phyloP scores from a whole-genome alignment of 2,329 filamentous ascomycete genomes.

The Orbilia brochopaga region DNA sequence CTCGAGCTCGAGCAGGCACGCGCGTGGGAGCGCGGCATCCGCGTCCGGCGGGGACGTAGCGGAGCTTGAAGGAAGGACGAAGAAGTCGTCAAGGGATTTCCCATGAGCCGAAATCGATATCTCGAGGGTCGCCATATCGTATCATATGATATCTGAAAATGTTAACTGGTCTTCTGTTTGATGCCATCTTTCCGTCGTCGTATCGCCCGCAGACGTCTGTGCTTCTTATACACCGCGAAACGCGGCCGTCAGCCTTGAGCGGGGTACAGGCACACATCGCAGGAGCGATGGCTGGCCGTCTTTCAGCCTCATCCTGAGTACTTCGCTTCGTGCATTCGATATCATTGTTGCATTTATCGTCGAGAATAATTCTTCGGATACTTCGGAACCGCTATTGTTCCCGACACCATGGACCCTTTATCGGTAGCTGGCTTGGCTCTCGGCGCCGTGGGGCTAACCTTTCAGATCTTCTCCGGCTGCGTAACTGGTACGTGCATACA shows the following conservation, averaged over 20 bases:
- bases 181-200: too few relatives aligned
- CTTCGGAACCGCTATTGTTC: not conserved
- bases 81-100: conserved; percentile 25
- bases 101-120: not conserved
- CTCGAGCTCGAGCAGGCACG: conserved; percentile 7
- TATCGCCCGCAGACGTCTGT: too few relatives aligned
- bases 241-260: too few relatives aligned
- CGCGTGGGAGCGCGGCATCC: conserved; percentile 2
- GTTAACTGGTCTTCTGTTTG: too few relatives aligned
- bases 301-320: too few relatives aligned
- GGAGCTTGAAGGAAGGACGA: not conserved
- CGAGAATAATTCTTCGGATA: not conserved
- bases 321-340: too few relatives aligned
- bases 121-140: conserved; percentile 3
- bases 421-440: conserved; percentile 18
- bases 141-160: too few relatives aligned
- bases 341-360: not conserved
- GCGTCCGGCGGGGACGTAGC: conserved; percentile 1
- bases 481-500: conserved; percentile 17
- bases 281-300: too few relatives aligned
- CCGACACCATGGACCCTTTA: conserved; percentile 22
- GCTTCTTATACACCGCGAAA: too few relatives aligned
- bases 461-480: conserved; percentile 22
- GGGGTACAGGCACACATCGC: too few relatives aligned
- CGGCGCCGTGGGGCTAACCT: conserved; percentile 18